phyloP scores from a whole-genome alignment of 208 protist genomes.

The Jaenimonas drosophilae region DNA sequence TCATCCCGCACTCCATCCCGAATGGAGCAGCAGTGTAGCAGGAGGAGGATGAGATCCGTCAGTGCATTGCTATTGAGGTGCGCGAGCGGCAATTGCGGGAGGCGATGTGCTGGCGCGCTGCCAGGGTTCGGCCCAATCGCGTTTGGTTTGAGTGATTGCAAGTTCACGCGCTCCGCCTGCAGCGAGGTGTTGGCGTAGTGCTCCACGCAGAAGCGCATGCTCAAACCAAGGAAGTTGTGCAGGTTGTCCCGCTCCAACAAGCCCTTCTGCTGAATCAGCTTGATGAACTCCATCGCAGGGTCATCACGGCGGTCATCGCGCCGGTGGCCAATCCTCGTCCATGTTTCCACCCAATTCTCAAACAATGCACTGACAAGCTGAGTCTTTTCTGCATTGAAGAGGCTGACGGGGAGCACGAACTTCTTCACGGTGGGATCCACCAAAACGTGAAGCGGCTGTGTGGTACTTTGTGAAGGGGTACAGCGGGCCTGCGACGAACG shows the following conservation, averaged over 20 bases:
- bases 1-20: conserved; percentile 40
- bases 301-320: conserved; percentile 20
- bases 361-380: conserved; percentile 49
- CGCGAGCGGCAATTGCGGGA: conserved; percentile 36
- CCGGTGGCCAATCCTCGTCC: conserved; percentile 19
- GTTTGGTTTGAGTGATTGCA: conserved; percentile 3
- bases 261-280: conserved; percentile 66
- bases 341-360: conserved; percentile 78
- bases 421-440: no score
- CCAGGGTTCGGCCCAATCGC: conserved; percentile 30
- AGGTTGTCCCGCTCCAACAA: conserved; percentile 79
- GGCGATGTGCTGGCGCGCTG: conserved; percentile 54
- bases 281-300: conserved; percentile 56
- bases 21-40: conserved; percentile 75
- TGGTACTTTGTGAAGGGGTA: no score
- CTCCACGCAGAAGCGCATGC: conserved; percentile 84
- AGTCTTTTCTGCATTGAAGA: no score
- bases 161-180: conserved; percentile 59
- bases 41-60: conserved; percentile 89
- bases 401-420: no score
- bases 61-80: conserved; percentile 87
- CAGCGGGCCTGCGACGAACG: no score
- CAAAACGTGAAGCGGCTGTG: no score
- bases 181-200: conserved; percentile 74
- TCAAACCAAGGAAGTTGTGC: conserved; percentile 71